Conservation (phyloP, 1,284 basidiomycete genomes). For the Heterobasidion annosum region DNA sequence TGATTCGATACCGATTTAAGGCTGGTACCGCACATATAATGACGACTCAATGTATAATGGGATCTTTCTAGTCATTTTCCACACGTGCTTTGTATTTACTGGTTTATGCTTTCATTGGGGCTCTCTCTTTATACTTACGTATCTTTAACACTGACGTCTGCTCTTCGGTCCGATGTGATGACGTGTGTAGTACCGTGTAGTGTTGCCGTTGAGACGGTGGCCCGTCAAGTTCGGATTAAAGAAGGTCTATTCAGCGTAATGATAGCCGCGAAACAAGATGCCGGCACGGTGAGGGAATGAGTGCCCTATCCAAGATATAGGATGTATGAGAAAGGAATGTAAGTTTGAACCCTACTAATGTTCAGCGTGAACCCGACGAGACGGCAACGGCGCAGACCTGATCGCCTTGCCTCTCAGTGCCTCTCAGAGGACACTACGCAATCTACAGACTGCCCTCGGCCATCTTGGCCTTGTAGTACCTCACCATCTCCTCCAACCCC, state of each 20-base stretch:
- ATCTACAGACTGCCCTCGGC: conserved; percentile 64
- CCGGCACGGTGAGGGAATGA: not conserved
- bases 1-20: not conserved
- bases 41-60: not conserved
- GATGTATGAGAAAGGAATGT: not conserved
- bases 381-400: too few relatives aligned
- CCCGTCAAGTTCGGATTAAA: too few relatives aligned
- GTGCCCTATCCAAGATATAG: not conserved
- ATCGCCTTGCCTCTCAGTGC: too few relatives aligned
- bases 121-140: too few relatives aligned
- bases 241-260: not conserved
- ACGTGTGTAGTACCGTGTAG: too few relatives aligned
- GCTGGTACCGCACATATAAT: not conserved
- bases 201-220: too few relatives aligned
- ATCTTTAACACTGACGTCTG: too few relatives aligned
- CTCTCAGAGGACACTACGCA: too few relatives aligned
- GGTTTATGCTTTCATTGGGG: too few relatives aligned
- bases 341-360: not conserved
- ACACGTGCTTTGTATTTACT: too few relatives aligned
- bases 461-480: conserved; percentile 86
- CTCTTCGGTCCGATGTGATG: too few relatives aligned
- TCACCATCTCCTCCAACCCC: conserved; percentile 91
- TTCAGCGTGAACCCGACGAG: not conserved
- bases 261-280: not conserved
- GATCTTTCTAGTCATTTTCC: not conserved